phyloP scores from a whole-genome alignment of 2,329 filamentous ascomycete genomes.

The Colletotrichum sp. region DNA sequence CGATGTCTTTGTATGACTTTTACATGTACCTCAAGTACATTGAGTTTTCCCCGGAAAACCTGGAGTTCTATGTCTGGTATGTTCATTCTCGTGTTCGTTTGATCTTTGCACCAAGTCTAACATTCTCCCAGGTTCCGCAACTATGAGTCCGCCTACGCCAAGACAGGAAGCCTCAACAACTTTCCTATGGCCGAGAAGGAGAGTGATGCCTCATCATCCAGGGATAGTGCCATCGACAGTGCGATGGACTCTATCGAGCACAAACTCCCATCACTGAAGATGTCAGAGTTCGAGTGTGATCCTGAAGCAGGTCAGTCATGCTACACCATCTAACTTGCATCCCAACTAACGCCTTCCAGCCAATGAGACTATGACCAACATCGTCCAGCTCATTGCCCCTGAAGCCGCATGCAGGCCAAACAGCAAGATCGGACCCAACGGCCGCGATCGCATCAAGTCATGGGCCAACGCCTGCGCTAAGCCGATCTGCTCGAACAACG shows the following conservation, averaged over 20 bases:
- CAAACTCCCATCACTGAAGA: slow-evolving; percentile 20
- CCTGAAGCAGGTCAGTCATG: slow-evolving; percentile 35
- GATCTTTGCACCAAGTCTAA: neutral
- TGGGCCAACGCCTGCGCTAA: slow-evolving; percentile 20
- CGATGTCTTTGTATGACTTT: slow-evolving; percentile 55
- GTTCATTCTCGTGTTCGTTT: neutral
- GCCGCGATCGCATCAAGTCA: slow-evolving; percentile 26
- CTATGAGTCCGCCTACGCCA: slow-evolving; percentile 38
- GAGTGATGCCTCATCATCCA: neutral
- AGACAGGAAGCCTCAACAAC: slow-evolving; percentile 17
- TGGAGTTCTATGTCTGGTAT: slow-evolving; percentile 55
- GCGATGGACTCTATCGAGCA: neutral
- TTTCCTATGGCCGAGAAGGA: slow-evolving; percentile 15
- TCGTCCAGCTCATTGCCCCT: slow-evolving; percentile 35
- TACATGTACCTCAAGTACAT: slow-evolving; percentile 57
- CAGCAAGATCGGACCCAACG: slow-evolving; percentile 10
- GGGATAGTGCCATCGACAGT: neutral
- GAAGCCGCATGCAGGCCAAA: slow-evolving; percentile 30
- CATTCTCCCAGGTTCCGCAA: slow-evolving; percentile 43
- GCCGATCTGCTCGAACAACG: slow-evolving; percentile 5
- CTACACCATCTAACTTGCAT: neutral
- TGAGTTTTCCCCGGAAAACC: slow-evolving; percentile 52
- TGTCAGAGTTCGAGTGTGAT: slow-evolving; percentile 27
- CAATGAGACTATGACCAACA: slow-evolving; percentile 35
- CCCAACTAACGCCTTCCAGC: slow-evolving; percentile 17